Base-by-base conservation (phyloP, 306 rosid genomes). In the Pyrus bretschneideri region DNA sequence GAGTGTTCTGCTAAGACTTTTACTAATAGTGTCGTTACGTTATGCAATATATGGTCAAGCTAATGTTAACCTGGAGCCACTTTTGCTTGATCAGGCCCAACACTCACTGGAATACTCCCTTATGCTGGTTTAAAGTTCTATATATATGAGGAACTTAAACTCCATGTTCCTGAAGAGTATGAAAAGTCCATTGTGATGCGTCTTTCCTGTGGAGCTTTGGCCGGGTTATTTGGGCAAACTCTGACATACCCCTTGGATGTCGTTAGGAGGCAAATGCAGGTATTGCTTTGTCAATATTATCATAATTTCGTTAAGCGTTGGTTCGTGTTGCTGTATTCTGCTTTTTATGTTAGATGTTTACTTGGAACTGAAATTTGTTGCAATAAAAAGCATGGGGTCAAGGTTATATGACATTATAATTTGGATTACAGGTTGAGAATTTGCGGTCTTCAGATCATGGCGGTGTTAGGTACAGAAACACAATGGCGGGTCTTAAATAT, bases 251-350 rank as follows among this genome's bases (percentile, higher is more conserved):
- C 99, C 33, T 78, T 95, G 79, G 99, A 95, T 78, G 99, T 95
- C 73, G 97, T 95, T 42, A 89, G 96, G 89, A 88, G 99, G 84
- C 99, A 95, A 75, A 92, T 95, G 99, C 99, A 94, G 98, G 98
- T 92, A 86, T 45, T 68, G 13, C 45, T 23, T 17, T 70, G 9
- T 70, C 44, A 58, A 19, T 69, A 55, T 44, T 38, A 58, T 69
- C 69, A 29, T 33, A 11, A 38, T 73, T 23, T 13, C 25, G 18
- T 27, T 18, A 25, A 66, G 71, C 21, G n/a, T 30, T 58, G 46
- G 65, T 12, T 29, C 9, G 55, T 10, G 19, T 38, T 18, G 31
- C 29, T 55, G 17, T 54, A 46, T 45, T 9, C 59, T 11, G 17
- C 40, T 17, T 52, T 21, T 60, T 55, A 29, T 33, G 23, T 27